Conservation (phyloP, 768 basidiomycete species). For the Dictyophora rubrovolvata region DNA sequence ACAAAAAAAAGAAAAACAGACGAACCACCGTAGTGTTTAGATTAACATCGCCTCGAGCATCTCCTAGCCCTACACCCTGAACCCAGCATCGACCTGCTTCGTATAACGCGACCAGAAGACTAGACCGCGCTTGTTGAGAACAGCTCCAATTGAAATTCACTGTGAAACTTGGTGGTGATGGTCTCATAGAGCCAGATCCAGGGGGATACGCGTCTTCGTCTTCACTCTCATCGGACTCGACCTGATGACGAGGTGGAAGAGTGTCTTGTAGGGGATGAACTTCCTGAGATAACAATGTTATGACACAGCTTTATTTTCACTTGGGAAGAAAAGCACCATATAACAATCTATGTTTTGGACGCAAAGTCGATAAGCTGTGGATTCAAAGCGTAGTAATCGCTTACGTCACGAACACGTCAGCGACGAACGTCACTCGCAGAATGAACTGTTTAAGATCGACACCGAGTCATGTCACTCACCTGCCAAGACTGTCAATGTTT, state of each 20-base stretch:
- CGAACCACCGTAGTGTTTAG: slow-evolving; percentile 39
- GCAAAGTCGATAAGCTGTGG: too few species aligned
- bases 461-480: too few species aligned
- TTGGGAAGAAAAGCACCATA: too few species aligned
- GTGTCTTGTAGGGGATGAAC: slow-evolving; percentile 46
- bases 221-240: slow-evolving; percentile 53
- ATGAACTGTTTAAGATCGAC: too few species aligned
- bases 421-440: too few species aligned
- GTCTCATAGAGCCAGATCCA: neutral
- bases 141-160: slow-evolving; percentile 2
- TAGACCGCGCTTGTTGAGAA: slow-evolving; percentile 14
- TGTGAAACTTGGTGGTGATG: neutral
- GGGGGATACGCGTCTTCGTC: slow-evolving; percentile 33
- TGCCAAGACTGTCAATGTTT: too few species aligned
- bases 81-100: slow-evolving; percentile 42
- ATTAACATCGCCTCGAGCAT: slow-evolving; percentile 36
- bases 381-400: too few species aligned
- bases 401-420: too few species aligned
- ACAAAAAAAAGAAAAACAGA: neutral
- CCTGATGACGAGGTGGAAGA: slow-evolving; percentile 46
- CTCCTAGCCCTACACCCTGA: slow-evolving; percentile 38
- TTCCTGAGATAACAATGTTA: slow-evolving; percentile 23
- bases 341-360: too few species aligned
- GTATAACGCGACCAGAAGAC: slow-evolving; percentile 37
- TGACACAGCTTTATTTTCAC: too few species aligned